Base-by-base conservation (phyloP, 768 basidiomycete genomes). In the Calocera cornea region DNA sequence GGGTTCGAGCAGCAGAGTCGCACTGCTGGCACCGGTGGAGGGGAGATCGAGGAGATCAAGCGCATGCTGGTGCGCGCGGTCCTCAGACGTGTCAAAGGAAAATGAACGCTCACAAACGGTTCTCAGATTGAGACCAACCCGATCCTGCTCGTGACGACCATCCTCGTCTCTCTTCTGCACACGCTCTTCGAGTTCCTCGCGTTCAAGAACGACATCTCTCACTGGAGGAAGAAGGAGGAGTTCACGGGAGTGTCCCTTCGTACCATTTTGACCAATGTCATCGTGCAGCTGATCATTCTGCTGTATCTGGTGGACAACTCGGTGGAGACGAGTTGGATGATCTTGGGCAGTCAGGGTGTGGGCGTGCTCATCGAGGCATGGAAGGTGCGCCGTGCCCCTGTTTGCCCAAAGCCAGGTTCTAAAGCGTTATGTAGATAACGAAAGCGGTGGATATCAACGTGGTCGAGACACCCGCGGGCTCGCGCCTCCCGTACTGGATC, bases 281-380 rank as follows among this genome's bases (percentile, higher is more conserved):
- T 97, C 74, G 89, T 94, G n/a, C 90, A 95, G 80, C 76, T 89
- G 33, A 81, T 98, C 72, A 87, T 97, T 72, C 80, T 95, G 34
- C 81, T 98, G 22, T 98, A 97, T 78, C 87, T 98, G 72, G 86
- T 95, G 72, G 95, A 97, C 79, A 95, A 94, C 76, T 92, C 90
- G 72, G 87, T 91, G 65, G 90, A 97, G 75, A 99, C 95, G 34
- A 92, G 88, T 73, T 95, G 92, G 89, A 97, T 97, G 92, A 97
- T 98, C 76, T 83, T 97, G 29, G 83, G 93, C 76, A 87, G 89
- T 2, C 91, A 89, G 66, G 91, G 90, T 11, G 83, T 86, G 75
- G 89, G 91, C 47, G 83, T 90, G 47, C 71, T 90, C 34, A 85
- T 92, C 67, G 95, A 97, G 77, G 93, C 91, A 1, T 97, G 94